Conservation (phyloP, 345 rosid species). For the Alliaria petiolata region DNA sequence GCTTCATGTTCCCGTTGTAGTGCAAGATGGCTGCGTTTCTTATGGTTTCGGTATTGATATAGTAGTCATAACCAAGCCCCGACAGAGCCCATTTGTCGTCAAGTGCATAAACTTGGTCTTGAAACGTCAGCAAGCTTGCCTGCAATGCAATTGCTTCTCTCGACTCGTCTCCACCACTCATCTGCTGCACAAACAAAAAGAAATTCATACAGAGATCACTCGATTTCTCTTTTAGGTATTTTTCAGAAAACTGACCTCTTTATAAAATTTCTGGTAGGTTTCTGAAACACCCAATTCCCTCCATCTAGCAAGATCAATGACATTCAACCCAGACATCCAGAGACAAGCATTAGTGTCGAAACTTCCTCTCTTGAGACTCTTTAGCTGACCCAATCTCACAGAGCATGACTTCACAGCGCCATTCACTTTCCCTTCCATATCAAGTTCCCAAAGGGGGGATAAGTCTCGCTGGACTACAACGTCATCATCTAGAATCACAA, state of each 20-base stretch:
- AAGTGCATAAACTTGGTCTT: slow-evolving; percentile 59
- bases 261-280: slow-evolving; percentile 48
- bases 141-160: slow-evolving; percentile 50
- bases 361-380: slow-evolving; percentile 42
- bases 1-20: slow-evolving; percentile 95
- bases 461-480: slow-evolving; percentile 85
- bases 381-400: slow-evolving; percentile 64
- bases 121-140: slow-evolving; percentile 77
- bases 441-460: slow-evolving; percentile 64
- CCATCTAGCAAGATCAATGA: slow-evolving; percentile 81
- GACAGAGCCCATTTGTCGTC: slow-evolving; percentile 65
- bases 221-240: not conserved
- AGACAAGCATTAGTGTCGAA: slow-evolving; percentile 50
- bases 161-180: slow-evolving; percentile 39
- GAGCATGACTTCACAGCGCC: slow-evolving; percentile 71
- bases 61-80: slow-evolving; percentile 80
- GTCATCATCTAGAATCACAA: slow-evolving; percentile 87
- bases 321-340: slow-evolving; percentile 94
- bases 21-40: slow-evolving; percentile 72
- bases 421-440: slow-evolving; percentile 80
- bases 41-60: slow-evolving; percentile 40
- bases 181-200: slow-evolving; percentile 34
- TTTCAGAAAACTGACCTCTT: slow-evolving; percentile 47
- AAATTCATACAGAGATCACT: not conserved
- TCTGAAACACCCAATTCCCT: slow-evolving; percentile 55